A percentile compares a stretch with the other conserved stretches of the same genome.
Evolutionary conservation across 2,329 filamentous ascomycete genomes (phyloP).

Genomic region (Trichophyton benhamiae): DNA sequence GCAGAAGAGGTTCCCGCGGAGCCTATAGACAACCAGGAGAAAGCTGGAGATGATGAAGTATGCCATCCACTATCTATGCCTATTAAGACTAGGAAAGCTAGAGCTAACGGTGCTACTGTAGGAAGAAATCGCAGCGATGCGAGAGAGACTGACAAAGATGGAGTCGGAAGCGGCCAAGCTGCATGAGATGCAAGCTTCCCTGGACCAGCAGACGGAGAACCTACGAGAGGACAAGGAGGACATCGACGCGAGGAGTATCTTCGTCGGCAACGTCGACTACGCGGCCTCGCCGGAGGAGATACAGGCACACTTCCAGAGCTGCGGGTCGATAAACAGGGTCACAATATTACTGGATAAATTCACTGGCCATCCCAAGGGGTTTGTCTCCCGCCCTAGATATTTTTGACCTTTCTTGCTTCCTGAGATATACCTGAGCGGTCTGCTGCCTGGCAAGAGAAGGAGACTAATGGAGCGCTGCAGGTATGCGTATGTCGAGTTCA

Average conservation of each 20-base stretch:
- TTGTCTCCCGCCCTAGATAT: constrained; percentile 29
- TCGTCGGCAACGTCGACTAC: constrained; percentile 98
- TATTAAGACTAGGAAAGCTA: neutral
- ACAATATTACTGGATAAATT: constrained; percentile 98
- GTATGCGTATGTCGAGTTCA: constrained; percentile 98
- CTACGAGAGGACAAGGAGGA: constrained; percentile 90
- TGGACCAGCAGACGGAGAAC: constrained; percentile 75
- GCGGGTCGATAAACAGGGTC: constrained; percentile 92
- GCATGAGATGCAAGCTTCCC: constrained; percentile 70
- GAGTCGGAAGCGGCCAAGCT: constrained; percentile 79
- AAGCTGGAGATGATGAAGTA: constrained; percentile 37
- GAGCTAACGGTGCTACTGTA: constrained; percentile 17
- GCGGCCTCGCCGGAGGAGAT: constrained; percentile 95
- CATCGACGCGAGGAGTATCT: constrained; percentile 87
- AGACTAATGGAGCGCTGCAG: constrained; percentile 40
- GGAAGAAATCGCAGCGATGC: constrained; percentile 81
- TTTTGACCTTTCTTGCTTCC: neutral
- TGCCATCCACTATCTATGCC: constrained; percentile 2
- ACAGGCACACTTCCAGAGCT: constrained; percentile 95
- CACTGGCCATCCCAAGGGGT: constrained; percentile 98
- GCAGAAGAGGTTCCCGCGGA: constrained; percentile 13
- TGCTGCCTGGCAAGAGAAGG: constrained; percentile 50
- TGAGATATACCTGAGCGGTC: constrained; percentile 13
- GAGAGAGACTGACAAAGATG: constrained; percentile 76
- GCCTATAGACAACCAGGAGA: constrained; percentile 21